phyloP scores from a whole-genome alignment of 352 stramenopile species.

The Globisporangium iwayamae region DNA sequence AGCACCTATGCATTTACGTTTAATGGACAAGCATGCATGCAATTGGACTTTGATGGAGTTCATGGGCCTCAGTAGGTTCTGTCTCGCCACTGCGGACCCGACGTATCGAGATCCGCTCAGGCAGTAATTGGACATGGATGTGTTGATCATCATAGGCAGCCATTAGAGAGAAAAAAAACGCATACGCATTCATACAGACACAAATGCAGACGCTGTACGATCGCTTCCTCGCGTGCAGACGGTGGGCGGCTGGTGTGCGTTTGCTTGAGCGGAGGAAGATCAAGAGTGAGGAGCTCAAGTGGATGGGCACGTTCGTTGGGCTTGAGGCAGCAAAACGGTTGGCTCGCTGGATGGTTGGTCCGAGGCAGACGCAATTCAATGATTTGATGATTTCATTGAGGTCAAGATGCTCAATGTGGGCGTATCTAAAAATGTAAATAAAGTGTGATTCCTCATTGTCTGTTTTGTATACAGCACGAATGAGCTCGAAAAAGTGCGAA shows the following conservation, averaged over 20 bases:
- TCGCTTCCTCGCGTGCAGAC: background rate
- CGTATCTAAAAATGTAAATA: no score
- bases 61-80: constrained; percentile 41
- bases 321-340: no score
- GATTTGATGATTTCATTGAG: no score
- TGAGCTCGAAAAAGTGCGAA: no score
- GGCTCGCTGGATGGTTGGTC: no score
- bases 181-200: background rate
- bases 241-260: no score
- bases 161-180: background rate
- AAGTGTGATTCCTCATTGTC: no score
- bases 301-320: background rate
- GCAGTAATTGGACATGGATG: constrained; percentile 54
- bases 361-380: no score
- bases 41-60: background rate
- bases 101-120: constrained; percentile 27
- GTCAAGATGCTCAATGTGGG: no score
- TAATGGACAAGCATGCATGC: background rate
- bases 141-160: constrained; percentile 14
- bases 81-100: constrained; percentile 36
- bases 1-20: background rate
- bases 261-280: background rate
- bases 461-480: no score
- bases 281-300: background rate
- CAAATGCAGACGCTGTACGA: background rate